Base-by-base conservation (phyloP, 805 yeast species). In the Sugiyamaella marilandica region DNA sequence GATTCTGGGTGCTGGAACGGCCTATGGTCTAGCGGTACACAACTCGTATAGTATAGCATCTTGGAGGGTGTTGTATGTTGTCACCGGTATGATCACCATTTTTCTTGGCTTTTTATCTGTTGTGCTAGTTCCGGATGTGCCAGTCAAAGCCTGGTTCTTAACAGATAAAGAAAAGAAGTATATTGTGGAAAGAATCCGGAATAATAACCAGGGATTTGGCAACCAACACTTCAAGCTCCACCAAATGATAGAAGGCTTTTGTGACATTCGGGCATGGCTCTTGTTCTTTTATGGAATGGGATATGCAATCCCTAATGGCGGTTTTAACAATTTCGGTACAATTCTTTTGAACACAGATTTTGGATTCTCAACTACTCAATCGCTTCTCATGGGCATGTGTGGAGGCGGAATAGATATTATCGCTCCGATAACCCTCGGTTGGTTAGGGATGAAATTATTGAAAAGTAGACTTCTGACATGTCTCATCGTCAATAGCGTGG, bases 31-130 rank as follows among this genome's bases (percentile, higher is more conserved):
- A 45, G 63, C 70, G 54, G 48, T 47, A 1, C 65, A 75, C 10
- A 72, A 66, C 55, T 14, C 14, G 5, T 26, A 45, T 29, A 32
- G 64, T 1, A 52, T 72, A 10, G 62, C 63, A 1, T 67, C 69
- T 13, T 84, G 87, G 85, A 76, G 78, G 58, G 62, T 82, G 14
- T 74, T 81, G 51, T 77, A 75, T 65, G 74, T 82, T 33, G 76
- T 81, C 47, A 73, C 78, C 50, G 88, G 86, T 47, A 76, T 80
- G 11, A 62, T 79, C 39, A 79, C 86, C 0, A 67, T 81, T 19
- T 24, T 75, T 18, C 54, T 73, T 35, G 69, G 68, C 2, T 26
- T 63, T 11, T 43, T 57, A 10, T 44, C 58, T 31, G 26, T 52
- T 18, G 36, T 67, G 41, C 57, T 51, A 33, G 48, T 84, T 32